Evolutionary conservation across 352 stramenopile genomes (phyloP), one percentile per base, ranked within the genome.

Genomic region (Phytopythium aichiense): DNA sequence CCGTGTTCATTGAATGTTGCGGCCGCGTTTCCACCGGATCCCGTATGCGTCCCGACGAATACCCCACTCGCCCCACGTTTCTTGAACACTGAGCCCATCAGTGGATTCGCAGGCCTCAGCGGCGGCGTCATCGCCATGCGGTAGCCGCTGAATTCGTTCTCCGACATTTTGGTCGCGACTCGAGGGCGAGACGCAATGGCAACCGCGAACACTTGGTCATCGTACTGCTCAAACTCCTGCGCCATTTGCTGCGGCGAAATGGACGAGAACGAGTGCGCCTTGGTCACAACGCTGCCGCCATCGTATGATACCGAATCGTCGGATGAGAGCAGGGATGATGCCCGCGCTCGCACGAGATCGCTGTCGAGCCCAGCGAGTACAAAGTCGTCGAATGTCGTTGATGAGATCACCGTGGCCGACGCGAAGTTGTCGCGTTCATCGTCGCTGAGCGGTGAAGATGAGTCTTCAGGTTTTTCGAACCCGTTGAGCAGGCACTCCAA

Each of bases 191-290:
- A 35, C 30, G 45, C 65, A 49, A 42, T 40, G 20, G 60, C 31
- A 49, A 89, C 76, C 4, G 68, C 70, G 71, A 92, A 92, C 11
- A 88, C 84, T 61, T 79, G 65, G 43, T 92, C 84, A 35, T 92
- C 84, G 64, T 92, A 92, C 48, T 60, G 72, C 38, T 91, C 84
- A 46, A 80, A 92, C 46, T 84, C 73, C 25, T 81, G 73, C 4
- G 79, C 53, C 30, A 78, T 63, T 28, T 73, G 75, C 25, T 73
- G 76, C 22, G 77, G 66, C 25, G 87, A 76, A 13, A 65, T 64
- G n/a, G 77, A 67, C 3, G 79, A 81, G 56, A 76, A 84, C 9
- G 76, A 76, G 7, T 71, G 78, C 7, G 68, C 51, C 67, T 88
- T 91, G 4, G 69, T 71, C 15, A 87, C 53, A 22, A 74, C 61